These are phyloP conservation scores for Fusarium piperis DNA, from an alignment of 2,329 filamentous ascomycete species.

Conservation along the genomic window DNA sequence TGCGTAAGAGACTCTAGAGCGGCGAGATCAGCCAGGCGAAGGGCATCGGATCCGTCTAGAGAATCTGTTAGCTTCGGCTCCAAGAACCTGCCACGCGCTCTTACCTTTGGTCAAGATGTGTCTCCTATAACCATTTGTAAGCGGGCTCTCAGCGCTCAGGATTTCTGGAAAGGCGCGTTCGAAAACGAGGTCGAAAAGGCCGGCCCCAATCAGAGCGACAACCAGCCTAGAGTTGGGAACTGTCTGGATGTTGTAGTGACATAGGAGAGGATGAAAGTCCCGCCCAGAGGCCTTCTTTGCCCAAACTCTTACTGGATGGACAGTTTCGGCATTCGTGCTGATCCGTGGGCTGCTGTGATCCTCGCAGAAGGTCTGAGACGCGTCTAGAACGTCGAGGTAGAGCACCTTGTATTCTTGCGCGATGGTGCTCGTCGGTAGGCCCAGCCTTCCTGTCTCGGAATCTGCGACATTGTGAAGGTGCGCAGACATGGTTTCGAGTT, in stretches of 20 bases:
- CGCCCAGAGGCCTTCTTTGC: background rate
- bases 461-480: background rate
- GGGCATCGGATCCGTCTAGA: background rate
- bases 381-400: background rate
- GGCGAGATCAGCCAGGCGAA: background rate
- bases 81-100: accelerated
- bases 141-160: background rate
- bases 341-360: background rate
- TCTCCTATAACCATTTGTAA: background rate
- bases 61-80: background rate
- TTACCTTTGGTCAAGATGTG: background rate
- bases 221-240: background rate
- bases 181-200: background rate
- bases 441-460: background rate
- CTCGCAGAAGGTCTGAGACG: background rate
- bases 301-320: background rate
- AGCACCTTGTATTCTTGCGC: background rate
- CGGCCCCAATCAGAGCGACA: background rate
- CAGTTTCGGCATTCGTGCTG: background rate
- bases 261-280: background rate
- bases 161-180: background rate
- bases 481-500: background rate
- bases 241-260: background rate
- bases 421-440: background rate
- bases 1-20: background rate